A percentile compares a stretch with the other conserved stretches of the same genome.
Conservation (phyloP, 2,329 filamentous ascomycete species). For the Colletotrichum trifolii region DNA sequence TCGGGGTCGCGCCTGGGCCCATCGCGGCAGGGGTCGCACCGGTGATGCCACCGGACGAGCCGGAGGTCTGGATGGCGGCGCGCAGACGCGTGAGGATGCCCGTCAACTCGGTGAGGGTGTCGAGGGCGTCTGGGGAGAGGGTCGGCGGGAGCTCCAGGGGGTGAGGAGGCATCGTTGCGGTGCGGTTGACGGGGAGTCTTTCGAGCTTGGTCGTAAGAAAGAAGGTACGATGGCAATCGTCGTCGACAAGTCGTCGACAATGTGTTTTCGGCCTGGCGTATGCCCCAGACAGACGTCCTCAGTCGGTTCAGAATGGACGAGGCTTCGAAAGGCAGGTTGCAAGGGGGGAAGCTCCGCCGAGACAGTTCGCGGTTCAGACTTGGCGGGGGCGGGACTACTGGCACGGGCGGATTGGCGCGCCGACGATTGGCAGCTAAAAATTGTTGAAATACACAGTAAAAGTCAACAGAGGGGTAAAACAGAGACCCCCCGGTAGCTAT, state of each 20-base stretch:
- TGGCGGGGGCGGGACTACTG: constrained; percentile 1
- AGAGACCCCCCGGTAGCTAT: neutral
- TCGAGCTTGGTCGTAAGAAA: neutral
- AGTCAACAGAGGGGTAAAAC: constrained; percentile 39
- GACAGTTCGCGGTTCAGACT: constrained; percentile 22
- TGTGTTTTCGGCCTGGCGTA: constrained; percentile 15
- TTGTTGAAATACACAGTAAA: constrained; percentile 24
- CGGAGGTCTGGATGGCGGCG: constrained; percentile 54
- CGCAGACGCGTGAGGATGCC: constrained; percentile 81
- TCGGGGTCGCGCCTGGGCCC: constrained; percentile 43
- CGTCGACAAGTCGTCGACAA: neutral
- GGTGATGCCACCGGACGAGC: constrained; percentile 50
- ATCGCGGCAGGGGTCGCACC: constrained; percentile 49
- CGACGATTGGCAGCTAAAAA: constrained; percentile 37
- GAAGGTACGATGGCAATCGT: neutral
- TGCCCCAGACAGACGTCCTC: constrained; percentile 1
- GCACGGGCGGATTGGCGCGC: constrained; percentile 29
- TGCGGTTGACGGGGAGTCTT: neutral
- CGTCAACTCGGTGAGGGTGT: constrained; percentile 85
- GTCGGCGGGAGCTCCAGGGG: constrained; percentile 67
- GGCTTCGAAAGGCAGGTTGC: constrained; percentile 17
- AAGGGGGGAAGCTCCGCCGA: constrained; percentile 30
- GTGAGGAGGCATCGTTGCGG: constrained; percentile 41
- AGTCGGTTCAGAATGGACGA: constrained; percentile 20
- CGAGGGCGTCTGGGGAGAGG: constrained; percentile 84